These are phyloP conservation scores for Phytophthora hybrid DNA, from an alignment of 352 stramenopile species.

Conservation along the genomic window DNA sequence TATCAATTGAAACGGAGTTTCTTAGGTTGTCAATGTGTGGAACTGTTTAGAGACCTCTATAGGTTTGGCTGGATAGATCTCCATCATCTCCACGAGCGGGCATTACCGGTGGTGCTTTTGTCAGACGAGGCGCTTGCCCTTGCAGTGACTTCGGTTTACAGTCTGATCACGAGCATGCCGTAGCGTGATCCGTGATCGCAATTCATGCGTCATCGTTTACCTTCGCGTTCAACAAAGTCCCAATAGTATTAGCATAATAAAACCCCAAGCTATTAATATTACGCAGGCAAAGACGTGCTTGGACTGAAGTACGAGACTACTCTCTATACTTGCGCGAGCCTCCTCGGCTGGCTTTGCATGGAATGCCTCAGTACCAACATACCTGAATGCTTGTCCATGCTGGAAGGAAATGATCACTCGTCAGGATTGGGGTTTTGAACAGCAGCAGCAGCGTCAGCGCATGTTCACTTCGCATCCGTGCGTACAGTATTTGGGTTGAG, in stretches of 20 bases:
- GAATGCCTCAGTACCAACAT: neutral
- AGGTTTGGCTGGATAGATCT: neutral
- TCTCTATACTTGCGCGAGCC: neutral
- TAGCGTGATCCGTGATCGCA: too few relatives aligned
- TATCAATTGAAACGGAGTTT: too few relatives aligned
- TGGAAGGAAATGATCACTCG: constrained; percentile 24
- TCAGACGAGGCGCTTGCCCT: neutral
- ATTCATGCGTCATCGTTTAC: neutral
- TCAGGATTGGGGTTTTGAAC: constrained; percentile 15
- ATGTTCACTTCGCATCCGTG: neutral
- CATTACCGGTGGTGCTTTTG: neutral
- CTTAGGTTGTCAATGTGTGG: too few relatives aligned
- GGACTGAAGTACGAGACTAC: neutral
- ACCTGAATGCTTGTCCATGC: neutral
- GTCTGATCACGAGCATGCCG: neutral
- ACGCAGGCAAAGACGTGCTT: neutral
- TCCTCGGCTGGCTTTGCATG: neutral
- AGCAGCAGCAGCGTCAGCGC: constrained; percentile 18
- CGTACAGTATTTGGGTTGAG: too few relatives aligned
- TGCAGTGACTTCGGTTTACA: neutral
- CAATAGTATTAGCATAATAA: neutral
- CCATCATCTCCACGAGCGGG: neutral
- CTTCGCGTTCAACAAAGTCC: neutral
- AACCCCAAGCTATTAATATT: neutral
- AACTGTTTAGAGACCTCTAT: too few relatives aligned